Evolutionary conservation across 2,329 filamentous ascomycete genomes (phyloP).

Genomic region (Microdochium bolleyi): DNA sequence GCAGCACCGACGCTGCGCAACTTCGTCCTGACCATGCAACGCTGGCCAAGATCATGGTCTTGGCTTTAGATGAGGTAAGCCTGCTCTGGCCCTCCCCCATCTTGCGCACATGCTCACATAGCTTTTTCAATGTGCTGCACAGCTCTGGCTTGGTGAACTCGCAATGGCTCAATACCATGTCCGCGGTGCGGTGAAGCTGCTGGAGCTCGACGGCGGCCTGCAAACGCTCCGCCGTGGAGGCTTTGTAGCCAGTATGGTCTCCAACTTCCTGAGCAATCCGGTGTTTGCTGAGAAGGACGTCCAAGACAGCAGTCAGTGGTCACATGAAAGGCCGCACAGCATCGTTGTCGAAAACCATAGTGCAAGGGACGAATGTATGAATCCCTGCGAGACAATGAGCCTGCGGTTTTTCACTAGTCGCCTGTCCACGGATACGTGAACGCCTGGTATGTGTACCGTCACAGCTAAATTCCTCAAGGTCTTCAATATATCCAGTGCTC

Average conservation of each 20-base stretch:
- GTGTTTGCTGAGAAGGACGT: background rate
- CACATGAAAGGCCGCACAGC: background rate
- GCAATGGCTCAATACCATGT: background rate
- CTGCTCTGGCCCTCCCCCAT: background rate
- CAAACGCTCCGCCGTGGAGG: background rate
- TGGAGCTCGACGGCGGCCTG: background rate
- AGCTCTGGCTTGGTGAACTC: background rate
- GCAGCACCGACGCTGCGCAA: too few species aligned
- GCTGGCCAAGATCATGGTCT: background rate
- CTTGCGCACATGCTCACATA: background rate
- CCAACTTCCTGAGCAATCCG: background rate
- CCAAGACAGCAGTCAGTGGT: background rate
- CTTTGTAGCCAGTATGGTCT: background rate
- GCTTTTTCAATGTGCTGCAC: too few species aligned
- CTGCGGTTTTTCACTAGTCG: background rate
- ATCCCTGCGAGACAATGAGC: background rate
- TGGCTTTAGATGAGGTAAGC: background rate
- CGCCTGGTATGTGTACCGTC: too few species aligned
- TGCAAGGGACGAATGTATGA: background rate
- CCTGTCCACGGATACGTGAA: too few species aligned
- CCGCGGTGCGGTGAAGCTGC: background rate
- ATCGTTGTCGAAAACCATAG: background rate
- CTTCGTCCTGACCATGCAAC: background rate
- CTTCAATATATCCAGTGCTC: too few species aligned
- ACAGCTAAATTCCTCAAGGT: too few species aligned